Evolutionary conservation across 768 basidiomycete species (phyloP).

Genomic region (Lanmaoa rubissima): DNA sequence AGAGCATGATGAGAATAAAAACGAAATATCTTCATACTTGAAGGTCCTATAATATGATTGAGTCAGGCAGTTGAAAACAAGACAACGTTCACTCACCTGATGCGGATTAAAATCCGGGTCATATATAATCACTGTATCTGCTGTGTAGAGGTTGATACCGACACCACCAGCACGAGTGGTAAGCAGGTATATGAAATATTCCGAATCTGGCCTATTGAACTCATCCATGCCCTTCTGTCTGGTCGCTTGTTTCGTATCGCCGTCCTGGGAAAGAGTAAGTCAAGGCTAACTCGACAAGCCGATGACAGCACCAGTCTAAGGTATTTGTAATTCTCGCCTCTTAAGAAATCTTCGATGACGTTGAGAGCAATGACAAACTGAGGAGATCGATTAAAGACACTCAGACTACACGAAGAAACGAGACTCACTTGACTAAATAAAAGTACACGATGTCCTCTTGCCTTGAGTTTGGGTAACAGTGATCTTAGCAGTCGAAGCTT

Average conservation of each 20-base stretch:
- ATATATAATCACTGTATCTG: constrained; percentile 90
- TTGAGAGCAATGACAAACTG: constrained; percentile 89
- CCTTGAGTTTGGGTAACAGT: constrained; percentile 79
- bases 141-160: constrained; percentile 87
- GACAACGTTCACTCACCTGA: constrained; percentile 49
- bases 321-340: constrained; percentile 76
- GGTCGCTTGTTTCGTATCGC: constrained; percentile 78
- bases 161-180: constrained; percentile 93
- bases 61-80: constrained; percentile 7
- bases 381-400: background rate
- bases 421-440: constrained; percentile 82
- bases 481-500: constrained; percentile 78
- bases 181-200: constrained; percentile 87
- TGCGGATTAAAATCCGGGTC: constrained; percentile 99
- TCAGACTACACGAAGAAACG: background rate
- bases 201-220: constrained; percentile 86
- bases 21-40: constrained; percentile 57
- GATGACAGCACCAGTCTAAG: constrained; percentile 62
- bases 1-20: background rate
- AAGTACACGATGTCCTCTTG: constrained; percentile 83
- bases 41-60: constrained; percentile 54
- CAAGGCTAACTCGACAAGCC: background rate
- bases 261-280: constrained; percentile 57
- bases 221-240: constrained; percentile 95
- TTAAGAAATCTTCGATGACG: constrained; percentile 84